Base-by-base conservation (phyloP, 352 stramenopile genomes). In the Plasmopara viticola region DNA sequence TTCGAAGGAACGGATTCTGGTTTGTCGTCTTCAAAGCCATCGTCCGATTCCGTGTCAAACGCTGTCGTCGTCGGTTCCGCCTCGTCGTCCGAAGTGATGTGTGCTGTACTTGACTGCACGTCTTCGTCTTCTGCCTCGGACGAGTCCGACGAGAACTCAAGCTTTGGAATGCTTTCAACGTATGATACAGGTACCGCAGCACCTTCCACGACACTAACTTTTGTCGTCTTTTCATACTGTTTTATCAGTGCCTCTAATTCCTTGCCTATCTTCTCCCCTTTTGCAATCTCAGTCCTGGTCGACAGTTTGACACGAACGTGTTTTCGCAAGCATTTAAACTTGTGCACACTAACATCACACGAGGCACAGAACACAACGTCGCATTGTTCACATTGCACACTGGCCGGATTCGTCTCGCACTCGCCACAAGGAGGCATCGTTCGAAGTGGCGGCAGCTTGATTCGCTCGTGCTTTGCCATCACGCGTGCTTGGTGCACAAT, bases 251-350 rank as follows among this genome's bases (percentile, higher is more conserved):
- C 10, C 31, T 25, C 20, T 25, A 35, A 12, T 13, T 41, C 44
- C 15, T 51, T 62, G 9, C 20, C 12, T 15, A 52, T 42, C 35
- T 65, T 51, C 34, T 68, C 66, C 6, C 14, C 14, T 18, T 30
- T 34, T 37, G 73, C 62, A 7, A 48, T 66, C 9, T 54, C 44
- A 0, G 31, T 25, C 9, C 53, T 49, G 9, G 10, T 17, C 8
- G 41, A 52, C n/a, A 56, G 42, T 35, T 53, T 45, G 13, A 58
- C 54, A 9, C 78, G 74, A 9, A 35, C 57, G 51, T 90, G 79
- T 40, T 61, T 74, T 2, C 61, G 64, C 43, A 88, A 64, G 38
- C 72, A 86, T 64, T 88, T 90, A 37, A 88, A 90, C 48, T 80
- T 70, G 49, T 90, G 79, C 18, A 90, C 72, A 14, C 59, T 82